Evolutionary conservation across 371 early-diverging fungal genomes (phyloP).

Genomic region (Fennellomyces sp.): DNA sequence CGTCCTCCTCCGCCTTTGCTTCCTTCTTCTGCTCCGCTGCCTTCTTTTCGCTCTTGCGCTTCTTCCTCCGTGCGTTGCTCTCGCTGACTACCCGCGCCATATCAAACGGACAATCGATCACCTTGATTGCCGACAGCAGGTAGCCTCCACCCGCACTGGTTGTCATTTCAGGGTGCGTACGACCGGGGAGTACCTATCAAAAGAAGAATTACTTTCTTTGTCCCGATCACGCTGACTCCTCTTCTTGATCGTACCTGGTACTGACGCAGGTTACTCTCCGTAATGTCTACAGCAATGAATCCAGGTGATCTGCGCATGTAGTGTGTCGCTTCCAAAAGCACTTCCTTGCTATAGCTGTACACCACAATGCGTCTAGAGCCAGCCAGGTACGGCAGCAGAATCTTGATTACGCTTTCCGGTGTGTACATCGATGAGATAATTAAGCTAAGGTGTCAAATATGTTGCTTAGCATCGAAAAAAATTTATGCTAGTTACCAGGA

Average conservation of each 20-base stretch:
- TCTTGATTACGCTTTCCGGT: conserved; percentile 69
- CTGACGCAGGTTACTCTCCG: conserved; percentile 89
- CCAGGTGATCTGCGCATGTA: conserved; percentile 72
- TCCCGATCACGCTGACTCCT: not conserved
- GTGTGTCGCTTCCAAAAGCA: conserved; percentile 68
- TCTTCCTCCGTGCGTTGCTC: conserved; percentile 5
- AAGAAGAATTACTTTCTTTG: not conserved
- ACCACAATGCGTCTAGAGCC: conserved; percentile 88
- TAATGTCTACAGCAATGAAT: conserved; percentile 80
- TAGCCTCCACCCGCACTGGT: conserved; percentile 88
- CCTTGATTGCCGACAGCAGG: conserved; percentile 71
- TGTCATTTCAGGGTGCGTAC: conserved; percentile 95
- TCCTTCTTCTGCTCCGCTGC: not conserved
- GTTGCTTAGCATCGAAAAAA: too few relatives aligned
- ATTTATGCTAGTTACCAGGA: too few relatives aligned
- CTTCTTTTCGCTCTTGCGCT: not conserved
- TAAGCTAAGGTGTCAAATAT: conserved; percentile 45
- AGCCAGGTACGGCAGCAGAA: conserved; percentile 67
- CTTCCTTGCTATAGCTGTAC: conserved; percentile 84
- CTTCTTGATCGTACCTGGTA: conserved; percentile 58
- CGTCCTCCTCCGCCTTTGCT: not conserved
- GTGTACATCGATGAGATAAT: conserved; percentile 81
- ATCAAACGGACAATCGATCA: conserved; percentile 56
- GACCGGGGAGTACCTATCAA: conserved; percentile 84
- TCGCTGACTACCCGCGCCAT: conserved; percentile 10